Evolutionary conservation across 441 rosid species (phyloP), one percentile per base, ranked within the genome.

Genomic region (Croton laevigatus): DNA sequence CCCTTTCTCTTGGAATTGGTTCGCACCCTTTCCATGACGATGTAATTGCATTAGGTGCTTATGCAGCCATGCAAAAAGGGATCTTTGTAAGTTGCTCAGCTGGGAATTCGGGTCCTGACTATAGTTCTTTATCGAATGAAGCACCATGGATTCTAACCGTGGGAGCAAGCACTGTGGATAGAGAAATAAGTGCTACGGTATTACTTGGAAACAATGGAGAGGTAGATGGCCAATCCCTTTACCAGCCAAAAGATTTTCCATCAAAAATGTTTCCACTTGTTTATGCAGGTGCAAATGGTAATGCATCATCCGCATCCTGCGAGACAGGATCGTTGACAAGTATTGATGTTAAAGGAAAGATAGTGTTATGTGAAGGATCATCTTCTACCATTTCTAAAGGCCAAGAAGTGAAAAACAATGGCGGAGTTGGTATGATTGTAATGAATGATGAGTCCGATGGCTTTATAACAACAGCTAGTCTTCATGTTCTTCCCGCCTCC

Each of bases 131-230:
- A 23, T 62, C 80, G 1, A 91, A 93, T 69, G 69, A 82, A 19
- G 82, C 96, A 36, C 98, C 98, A 0, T 89, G 98, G 96, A 17
- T 88, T 58, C 65, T 91, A 36, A 88, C 89, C 0, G 82, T 93
- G 14, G 94, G 87, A 13, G 94, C 93, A 53, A 83, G 88, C 45
- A 81, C 88, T 12, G 67, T 80, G 9, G 89, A 91, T 32, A 75
- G 91, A 37, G 80, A 69, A 13, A 82, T 81, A 57, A 40, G 74
- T 14, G 75, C 66, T 32, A 77, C 62, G 19, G 78, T 79, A 4
- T 13, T 72, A 3, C 86, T 86, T 32, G 90, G 89, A 42, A 78
- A 79, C 66, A 80, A 82, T 8, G 40, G 58, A 49, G 71, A 42
- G 17, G 55, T 72, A 1, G 61, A 76, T 3, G 92, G 90, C 0